These are phyloP conservation scores for Ceratobasidium sp. DNA, from an alignment of 1,284 basidiomycete species.

Conservation along the genomic window DNA sequence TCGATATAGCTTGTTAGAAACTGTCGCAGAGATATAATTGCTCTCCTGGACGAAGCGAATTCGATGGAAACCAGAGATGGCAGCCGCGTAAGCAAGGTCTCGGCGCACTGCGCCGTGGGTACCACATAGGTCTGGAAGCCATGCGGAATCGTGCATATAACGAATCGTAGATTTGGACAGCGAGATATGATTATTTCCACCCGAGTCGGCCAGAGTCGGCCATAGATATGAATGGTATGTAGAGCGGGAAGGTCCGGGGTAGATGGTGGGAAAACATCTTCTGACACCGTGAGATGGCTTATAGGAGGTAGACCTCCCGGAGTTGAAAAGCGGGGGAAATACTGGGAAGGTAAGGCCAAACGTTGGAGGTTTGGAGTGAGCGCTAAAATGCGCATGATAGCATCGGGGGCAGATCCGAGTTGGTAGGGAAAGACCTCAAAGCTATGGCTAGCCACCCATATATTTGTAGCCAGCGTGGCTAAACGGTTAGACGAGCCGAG, in stretches of 20 bases:
- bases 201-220: slow-evolving; percentile 38
- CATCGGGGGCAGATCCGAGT: slow-evolving; percentile 7
- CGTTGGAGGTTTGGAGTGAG: slow-evolving; percentile 28
- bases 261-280: slow-evolving; percentile 27
- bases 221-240: slow-evolving; percentile 21
- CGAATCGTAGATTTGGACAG: slow-evolving; percentile 15
- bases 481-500: slow-evolving; percentile 3
- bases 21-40: slow-evolving; percentile 5
- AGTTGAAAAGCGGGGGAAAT: slow-evolving; percentile 23
- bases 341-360: slow-evolving; percentile 34
- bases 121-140: slow-evolving; percentile 24
- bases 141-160: slow-evolving; percentile 33
- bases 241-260: slow-evolving; percentile 19
- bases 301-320: slow-evolving; percentile 5
- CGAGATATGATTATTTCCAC: slow-evolving; percentile 32
- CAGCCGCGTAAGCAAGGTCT: slow-evolving; percentile 5
- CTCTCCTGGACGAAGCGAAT: slow-evolving; percentile 34
- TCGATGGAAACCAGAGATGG: slow-evolving; percentile 16
- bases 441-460: slow-evolving; percentile 17
- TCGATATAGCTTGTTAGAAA: not conserved
- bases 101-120: slow-evolving; percentile 23
- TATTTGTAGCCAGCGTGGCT: not conserved
- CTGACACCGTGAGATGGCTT: slow-evolving; percentile 22
- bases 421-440: slow-evolving; percentile 21
- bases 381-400: slow-evolving; percentile 19